Percentiles rank a stretch among this genome's conserved stretches.
Conservation (phyloP, 495 filamentous ascomycete genomes). For the Annulohypoxylon maeteangense region DNA sequence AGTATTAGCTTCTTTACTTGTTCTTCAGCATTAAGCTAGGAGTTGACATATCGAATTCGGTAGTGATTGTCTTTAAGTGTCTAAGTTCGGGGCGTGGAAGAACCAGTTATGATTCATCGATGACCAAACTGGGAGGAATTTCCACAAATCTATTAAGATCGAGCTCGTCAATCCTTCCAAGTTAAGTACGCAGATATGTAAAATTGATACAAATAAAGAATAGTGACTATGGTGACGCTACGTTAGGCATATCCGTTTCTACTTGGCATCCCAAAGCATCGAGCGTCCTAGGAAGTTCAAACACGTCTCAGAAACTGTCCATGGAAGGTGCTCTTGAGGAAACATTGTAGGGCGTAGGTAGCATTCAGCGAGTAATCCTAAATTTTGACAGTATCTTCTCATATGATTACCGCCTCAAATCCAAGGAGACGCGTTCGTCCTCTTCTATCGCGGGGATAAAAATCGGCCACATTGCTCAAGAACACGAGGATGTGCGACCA, state of each 20-base stretch:
- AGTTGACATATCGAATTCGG: slow-evolving; percentile 26
- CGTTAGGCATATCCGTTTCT: slow-evolving; percentile 8
- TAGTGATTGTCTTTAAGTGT: slow-evolving; percentile 24
- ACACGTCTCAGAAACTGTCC: slow-evolving; percentile 27
- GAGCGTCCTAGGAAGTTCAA: slow-evolving; percentile 7
- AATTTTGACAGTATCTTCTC: neutral
- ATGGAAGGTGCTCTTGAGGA: neutral
- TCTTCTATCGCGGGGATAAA: neutral
- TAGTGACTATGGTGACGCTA: slow-evolving; percentile 4
- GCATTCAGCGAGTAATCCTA: neutral
- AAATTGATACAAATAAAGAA: slow-evolving; percentile 3
- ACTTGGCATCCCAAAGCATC: slow-evolving; percentile 12
- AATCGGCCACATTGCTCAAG: neutral
- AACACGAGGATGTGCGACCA: neutral
- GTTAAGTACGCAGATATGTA: slow-evolving; percentile 25
- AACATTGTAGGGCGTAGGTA: neutral
- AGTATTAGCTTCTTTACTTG: slow-evolving; percentile 27
- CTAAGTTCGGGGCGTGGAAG: slow-evolving; percentile 10
- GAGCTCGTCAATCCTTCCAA: slow-evolving; percentile 21
- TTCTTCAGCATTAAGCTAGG: slow-evolving; percentile 14
- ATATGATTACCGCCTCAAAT: neutral
- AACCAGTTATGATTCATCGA: slow-evolving; percentile 13
- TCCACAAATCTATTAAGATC: slow-evolving; percentile 25
- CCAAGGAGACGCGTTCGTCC: neutral
- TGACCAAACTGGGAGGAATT: slow-evolving; percentile 31